Evolutionary conservation across 2,329 filamentous ascomycete genomes (phyloP), one percentile per base, ranked within the genome.

Genomic region (Nemania diffusa): DNA sequence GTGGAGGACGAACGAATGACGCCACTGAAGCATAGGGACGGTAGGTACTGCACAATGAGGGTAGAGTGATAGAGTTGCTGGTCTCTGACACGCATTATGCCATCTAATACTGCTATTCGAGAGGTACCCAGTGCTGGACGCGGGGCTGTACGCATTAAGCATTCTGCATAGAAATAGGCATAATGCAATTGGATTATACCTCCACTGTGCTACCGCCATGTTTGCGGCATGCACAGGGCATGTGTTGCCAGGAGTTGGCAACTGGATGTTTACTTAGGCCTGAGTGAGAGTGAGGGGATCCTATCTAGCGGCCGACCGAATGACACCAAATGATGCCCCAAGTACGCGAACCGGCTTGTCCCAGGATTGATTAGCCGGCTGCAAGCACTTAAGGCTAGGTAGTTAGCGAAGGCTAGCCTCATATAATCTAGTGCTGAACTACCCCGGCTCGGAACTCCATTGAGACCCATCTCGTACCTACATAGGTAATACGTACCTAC

Each of bases 21-120:
- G 52, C 62, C 61, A 65, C 64, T 53, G 48, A 29, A 56, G 50
- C 29, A 56, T n/a, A 22, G 59, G 22, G 3, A 51, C n/a, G 15
- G 37, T 17, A 5, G 37, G 37, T 20, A 17, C 40, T 44, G 40
- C 40, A 44, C 40, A 44, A 44, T 44, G 40, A 44, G 40, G 40
- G 20, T 44, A 44, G 40, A 44, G 40, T 44, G 40, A 44, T 44
- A 20, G 40, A 44, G 40, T 44, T 44, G 40, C 20, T 9, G 5
- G 37, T 11, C 40, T 44, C 40, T 44, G 40, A 44, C 40, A 44
- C 17, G 40, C 40, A 44, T 44, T 44, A 60, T 53, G 27, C 57
- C 51, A 27, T 60, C 34, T 13, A n/a, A n/a, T n/a, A n/a, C n/a
- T n/a, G n/a, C n/a, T n/a, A n/a, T n/a, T n/a, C n/a, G n/a, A n/a